Evolutionary conservation across 139 green algal species (phyloP).

Genomic region (Chlamydomonas incerta): DNA sequence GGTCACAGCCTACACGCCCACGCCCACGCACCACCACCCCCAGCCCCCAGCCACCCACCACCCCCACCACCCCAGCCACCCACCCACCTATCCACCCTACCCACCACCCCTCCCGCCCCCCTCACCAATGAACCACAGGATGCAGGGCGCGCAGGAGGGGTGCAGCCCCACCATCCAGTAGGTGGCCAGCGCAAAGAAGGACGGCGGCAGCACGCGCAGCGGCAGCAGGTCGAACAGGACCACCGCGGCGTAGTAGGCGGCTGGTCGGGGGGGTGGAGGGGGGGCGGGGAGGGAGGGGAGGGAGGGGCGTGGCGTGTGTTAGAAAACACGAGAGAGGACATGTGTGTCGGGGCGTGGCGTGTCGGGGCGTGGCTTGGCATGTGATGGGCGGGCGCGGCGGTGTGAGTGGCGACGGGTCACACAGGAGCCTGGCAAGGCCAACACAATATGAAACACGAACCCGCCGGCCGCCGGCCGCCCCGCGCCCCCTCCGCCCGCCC

Average conservation of each 20-base stretch:
- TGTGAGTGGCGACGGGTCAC: no score
- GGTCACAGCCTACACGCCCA: background rate
- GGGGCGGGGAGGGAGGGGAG: background rate
- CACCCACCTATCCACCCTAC: no score
- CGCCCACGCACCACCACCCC: background rate
- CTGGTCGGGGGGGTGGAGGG: background rate
- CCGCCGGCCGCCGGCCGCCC: no score
- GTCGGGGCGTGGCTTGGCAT: no score
- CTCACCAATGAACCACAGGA: slow-evolving; percentile 68
- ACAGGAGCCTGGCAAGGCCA: no score
- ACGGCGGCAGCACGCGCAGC: slow-evolving; percentile 74
- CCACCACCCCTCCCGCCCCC: no score
- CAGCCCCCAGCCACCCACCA: background rate
- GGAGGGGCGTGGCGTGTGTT: background rate
- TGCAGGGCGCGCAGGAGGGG: slow-evolving; percentile 61
- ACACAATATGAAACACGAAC: no score
- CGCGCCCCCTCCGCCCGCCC: no score
- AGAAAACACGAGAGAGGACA: no score
- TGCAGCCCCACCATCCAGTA: slow-evolving; percentile 76
- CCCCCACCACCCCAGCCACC: background rate
- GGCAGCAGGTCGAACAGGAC: slow-evolving; percentile 80
- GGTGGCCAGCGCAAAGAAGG: slow-evolving; percentile 78
- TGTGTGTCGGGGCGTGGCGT: no score
- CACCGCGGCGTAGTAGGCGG: slow-evolving; percentile 67
- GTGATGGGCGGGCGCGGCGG: no score